phyloP scores from a whole-genome alignment of 2,329 filamentous ascomycete genomes.

The Trichoderma brevicompactum region DNA sequence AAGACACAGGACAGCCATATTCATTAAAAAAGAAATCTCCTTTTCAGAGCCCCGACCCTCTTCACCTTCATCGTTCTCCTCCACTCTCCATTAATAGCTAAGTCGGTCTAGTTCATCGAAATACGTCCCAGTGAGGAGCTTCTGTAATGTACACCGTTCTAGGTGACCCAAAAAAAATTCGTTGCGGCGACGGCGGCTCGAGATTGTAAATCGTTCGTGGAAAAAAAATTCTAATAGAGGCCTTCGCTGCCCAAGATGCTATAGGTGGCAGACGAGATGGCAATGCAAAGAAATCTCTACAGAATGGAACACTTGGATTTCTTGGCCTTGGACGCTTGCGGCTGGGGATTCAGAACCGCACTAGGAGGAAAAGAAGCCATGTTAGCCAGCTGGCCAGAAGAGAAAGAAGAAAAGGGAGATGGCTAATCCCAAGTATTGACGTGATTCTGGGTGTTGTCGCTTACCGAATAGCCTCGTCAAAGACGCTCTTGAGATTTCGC shows the following conservation, averaged over 20 bases:
- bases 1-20: slow-evolving; percentile 27
- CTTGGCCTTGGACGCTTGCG: slow-evolving; percentile 61
- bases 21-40: slow-evolving; percentile 28
- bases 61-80: slow-evolving; percentile 15
- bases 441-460: slow-evolving; percentile 39
- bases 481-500: slow-evolving; percentile 96
- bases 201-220: slow-evolving; percentile 18
- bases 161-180: slow-evolving; percentile 27
- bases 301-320: slow-evolving; percentile 72
- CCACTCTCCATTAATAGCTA: slow-evolving; percentile 25
- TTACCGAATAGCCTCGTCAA: slow-evolving; percentile 97
- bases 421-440: not conserved
- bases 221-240: slow-evolving; percentile 15
- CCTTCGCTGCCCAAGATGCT: slow-evolving; percentile 22
- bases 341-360: slow-evolving; percentile 72
- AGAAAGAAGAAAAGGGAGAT: not conserved
- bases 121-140: slow-evolving; percentile 23
- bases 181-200: slow-evolving; percentile 25
- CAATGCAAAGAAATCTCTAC: slow-evolving; percentile 46
- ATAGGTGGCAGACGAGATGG: slow-evolving; percentile 17
- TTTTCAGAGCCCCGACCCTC: slow-evolving; percentile 18
- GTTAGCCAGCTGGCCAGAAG: slow-evolving; percentile 30
- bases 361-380: slow-evolving; percentile 45
- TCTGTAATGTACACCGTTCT: slow-evolving; percentile 23
- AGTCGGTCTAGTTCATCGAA: slow-evolving; percentile 28